Base-by-base conservation (phyloP, 768 basidiomycete species). In the Pleurotus tuber-regium region DNA sequence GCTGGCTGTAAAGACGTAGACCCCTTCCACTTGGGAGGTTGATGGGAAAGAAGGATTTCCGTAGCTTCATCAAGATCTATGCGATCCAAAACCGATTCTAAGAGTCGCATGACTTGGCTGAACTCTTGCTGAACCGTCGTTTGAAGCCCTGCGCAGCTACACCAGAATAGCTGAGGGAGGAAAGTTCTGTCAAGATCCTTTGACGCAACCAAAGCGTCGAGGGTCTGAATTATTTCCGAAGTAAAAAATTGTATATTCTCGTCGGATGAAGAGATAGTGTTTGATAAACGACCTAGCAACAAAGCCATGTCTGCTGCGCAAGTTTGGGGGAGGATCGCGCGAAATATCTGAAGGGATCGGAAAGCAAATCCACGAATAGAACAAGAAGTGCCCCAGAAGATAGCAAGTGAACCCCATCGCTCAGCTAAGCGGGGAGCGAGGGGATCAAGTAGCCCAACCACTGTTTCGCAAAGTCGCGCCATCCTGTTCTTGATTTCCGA, bases 261-360 rank as follows among this genome's bases (percentile, higher is more conserved):
- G 57, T 92, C 88, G 6, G 85, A 66, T 8, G 83, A 85, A 2
- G 91, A 84, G 31, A 96, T 81, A 8, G 89, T 92, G 59, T 86
- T 89, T 12, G 91, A 91, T 6, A 96, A 70, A 23, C 94, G 80
- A 25, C 88, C 89, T 3, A 98, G 76, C 19, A 95, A 74, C 42
- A 87, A 78, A 1, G 89, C 88, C 14, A 97, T 75, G 65, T 90
- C 86, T 6, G 76, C 69, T 51, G 84, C 80, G 47, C 82, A 84
- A 33, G 92, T 77, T 23, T 78, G 73, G 0, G 92, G 87, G 62
- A 83, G 80, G 18, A 97, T 72, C 1, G 87, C 82, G 30, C 92
- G 85, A 68, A 91, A 93, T n/a, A 93, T 74, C 64, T 97, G 94
- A 53, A 97, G 73, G 8, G 93, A 95, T 26, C 93, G 80, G 69